Base-by-base conservation (phyloP, 2,329 filamentous ascomycete genomes). In the Colletotrichum simmondsii region DNA sequence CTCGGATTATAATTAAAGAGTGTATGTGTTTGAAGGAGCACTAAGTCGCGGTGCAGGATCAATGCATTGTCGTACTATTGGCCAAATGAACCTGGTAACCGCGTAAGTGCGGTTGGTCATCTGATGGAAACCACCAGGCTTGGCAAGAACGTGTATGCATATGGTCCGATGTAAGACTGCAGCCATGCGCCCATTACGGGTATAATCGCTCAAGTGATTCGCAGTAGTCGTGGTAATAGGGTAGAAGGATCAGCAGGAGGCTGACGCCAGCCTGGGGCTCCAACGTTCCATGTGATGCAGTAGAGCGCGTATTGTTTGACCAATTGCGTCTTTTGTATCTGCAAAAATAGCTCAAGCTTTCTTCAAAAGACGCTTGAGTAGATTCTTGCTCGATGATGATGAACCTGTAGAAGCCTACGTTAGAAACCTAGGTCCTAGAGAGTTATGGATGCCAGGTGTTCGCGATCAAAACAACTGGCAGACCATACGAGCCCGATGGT, bases 291-390 rank as follows among this genome's bases (percentile, higher is more conserved):
- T 32, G 37, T 22, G 49, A 12, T 7, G 22, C 8, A 10, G 60
- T n/a, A 10, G n/a, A 24, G 22, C 30, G 5, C 5, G 30, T 12
- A 14, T 24, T 24, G 14, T 16, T 11, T 19, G 35, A 22, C 19
- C 14, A 24, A 14, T 54, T 54, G 14, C 5, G 19, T 14, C 22
- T 19, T 37, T n/a, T n/a, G 22, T 37, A 22, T 16, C 35, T 14
- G 62, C 16, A 32, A 32, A 30, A 19, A 19, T 8, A 26, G 2
- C 30, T 28, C 70, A 73, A 32, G 54, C 53, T 19, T 71, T 73
- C 35, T 73, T 73, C 60, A 73, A 42, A 35, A 73, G 52, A 26
- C 71, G 71, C 61, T 71, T 73, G 35, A 73, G 66, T 16, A 73
- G 57, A 52, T 67, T 61, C 52, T 65, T 73, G 56, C 56, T 58